phyloP scores from a whole-genome alignment of 75 land plant genomes.

The Pseudotsuga menziesii region DNA sequence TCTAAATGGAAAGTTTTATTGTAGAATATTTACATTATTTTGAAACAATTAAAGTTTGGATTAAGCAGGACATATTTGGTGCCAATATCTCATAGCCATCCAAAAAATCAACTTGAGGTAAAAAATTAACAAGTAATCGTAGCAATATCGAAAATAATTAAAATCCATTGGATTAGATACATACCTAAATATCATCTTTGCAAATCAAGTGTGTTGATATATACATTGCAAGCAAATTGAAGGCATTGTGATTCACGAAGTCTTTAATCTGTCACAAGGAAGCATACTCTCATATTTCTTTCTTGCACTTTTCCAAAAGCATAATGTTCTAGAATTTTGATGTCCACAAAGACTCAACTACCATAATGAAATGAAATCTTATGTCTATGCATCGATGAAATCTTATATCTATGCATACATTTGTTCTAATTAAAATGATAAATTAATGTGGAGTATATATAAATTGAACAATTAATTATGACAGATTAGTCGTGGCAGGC shows the following conservation, averaged over 20 bases:
- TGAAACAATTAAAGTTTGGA: not conserved
- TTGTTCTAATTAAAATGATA: not conserved
- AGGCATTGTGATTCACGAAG: constrained; percentile 99
- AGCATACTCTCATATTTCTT: not conserved
- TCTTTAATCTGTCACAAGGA: constrained; percentile 79
- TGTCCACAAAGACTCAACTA: not conserved
- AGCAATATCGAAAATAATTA: not conserved
- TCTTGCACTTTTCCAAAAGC: not conserved
- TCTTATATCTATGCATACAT: no score
- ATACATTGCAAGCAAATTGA: constrained; percentile 77
- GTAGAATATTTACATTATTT: not conserved
- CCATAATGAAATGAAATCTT: not conserved
- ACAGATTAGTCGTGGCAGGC: not conserved
- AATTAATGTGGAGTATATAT: not conserved
- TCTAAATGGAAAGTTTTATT: not conserved
- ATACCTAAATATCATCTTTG: constrained; percentile 97
- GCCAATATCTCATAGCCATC: not conserved
- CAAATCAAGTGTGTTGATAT: constrained; percentile 78
- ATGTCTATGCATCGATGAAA: not conserved
- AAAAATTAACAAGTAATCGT: not conserved
- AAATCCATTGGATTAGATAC: not conserved
- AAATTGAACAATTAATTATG: not conserved
- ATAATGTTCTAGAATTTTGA: not conserved
- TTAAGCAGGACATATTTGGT: not conserved
- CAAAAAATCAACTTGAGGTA: not conserved